Evolutionary conservation across 2,329 filamentous ascomycete species (phyloP), one percentile per base, ranked within the genome.

Genomic region (Colletotrichum australisinense): DNA sequence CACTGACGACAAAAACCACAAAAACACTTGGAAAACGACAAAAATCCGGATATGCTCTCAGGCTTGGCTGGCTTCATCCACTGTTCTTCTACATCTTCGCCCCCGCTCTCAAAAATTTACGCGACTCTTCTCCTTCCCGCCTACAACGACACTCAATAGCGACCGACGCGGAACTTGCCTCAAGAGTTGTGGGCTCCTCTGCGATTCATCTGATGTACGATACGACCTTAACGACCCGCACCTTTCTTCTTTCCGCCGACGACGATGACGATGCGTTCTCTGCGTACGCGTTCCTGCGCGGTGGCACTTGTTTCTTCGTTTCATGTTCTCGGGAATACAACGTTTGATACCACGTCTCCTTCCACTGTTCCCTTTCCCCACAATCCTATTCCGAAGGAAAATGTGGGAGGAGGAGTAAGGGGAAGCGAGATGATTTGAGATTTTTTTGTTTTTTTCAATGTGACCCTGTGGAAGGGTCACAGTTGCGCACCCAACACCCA

Each of bases 231-330:
- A 49, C 63, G 69, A 72, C 69, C 58, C 38, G 24, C 38, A 49
- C 1, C 42, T 53, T 73, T 78, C 79, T 55, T 76, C 76, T 38
- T 76, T 38, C 76, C 79, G 56, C 75, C 74, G 55, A 57, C 77
- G 32, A n/a, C 11, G n/a, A 26, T 12, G 65, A n/a, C 19, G 65
- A n/a, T n/a, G 32, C 70, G 58, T 56, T 28, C 55, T 16, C 19
- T 24, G 6, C 46, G 55, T 19, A 16, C 55, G 32, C 42, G 70
- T 49, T 32, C 4, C 2, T 3, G 38, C 16, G 28, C 26, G 55
- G 67, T 42, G 59, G 38, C 16, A 42, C 6, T 35, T 22, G 32
- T 59, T 73, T 69, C n/a, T 73, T 65, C 67, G 60, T 70, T 73
- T 73, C 70, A 56, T 70, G 70, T 70, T 70, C 60, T 69, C 59